Conservation (phyloP, 371 early-diverging fungal species). For the Zychaea mexicana region DNA sequence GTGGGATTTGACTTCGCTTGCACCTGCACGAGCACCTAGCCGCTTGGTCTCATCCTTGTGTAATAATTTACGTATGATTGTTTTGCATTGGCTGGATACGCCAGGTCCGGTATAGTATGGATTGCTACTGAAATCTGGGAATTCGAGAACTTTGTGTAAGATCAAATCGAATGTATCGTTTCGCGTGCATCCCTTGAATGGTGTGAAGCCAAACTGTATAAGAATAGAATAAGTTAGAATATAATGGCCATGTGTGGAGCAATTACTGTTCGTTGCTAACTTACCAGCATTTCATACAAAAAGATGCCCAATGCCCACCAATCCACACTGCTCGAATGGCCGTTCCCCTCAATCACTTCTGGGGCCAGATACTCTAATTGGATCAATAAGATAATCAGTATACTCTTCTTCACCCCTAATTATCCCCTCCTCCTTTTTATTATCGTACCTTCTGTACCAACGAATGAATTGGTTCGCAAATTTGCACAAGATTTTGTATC, state of each 20-base stretch:
- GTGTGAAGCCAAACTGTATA: constrained; percentile 77
- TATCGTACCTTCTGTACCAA: constrained; percentile 84
- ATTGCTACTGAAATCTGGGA: constrained; percentile 1
- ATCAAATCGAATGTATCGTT: constrained; percentile 72
- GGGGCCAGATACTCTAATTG: constrained; percentile 98
- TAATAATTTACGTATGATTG: constrained; percentile 77
- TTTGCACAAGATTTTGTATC: constrained; percentile 89
- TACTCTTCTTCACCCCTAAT: no score
- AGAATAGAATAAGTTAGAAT: no score
- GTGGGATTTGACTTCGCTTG: constrained; percentile 94
- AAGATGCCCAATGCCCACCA: constrained; percentile 98
- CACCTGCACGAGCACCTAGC: constrained; percentile 89
- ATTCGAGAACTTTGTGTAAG: constrained; percentile 1
- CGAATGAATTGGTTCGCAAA: constrained; percentile 94
- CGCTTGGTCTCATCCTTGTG: constrained; percentile 84
- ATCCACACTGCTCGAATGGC: constrained; percentile 95
- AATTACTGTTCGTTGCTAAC: no score
- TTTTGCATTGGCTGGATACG: constrained; percentile 61
- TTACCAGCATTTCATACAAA: constrained; percentile 94
- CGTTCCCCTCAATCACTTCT: constrained; percentile 87
- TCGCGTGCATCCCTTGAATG: constrained; percentile 90
- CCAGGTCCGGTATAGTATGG: constrained; percentile 6
- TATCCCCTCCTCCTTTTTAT: no score
- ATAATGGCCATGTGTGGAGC: no score
- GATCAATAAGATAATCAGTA: no score